Percentiles rank a stretch among this genome's conserved stretches.
These are phyloP conservation scores for Prunus yedoensis DNA, from an alignment of 331 rosid species.

Conservation along the genomic window DNA sequence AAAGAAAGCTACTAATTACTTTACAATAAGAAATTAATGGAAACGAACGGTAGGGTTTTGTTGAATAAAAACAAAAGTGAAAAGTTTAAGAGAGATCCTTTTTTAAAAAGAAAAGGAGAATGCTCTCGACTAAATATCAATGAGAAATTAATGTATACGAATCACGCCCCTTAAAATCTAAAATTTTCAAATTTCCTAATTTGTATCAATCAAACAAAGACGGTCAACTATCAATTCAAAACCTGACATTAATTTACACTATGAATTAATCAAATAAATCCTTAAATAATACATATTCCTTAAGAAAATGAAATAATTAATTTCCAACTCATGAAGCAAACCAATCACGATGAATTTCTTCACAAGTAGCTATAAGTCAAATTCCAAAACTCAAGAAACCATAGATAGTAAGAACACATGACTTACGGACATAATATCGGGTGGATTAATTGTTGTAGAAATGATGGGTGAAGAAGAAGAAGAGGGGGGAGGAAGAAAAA, in stretches of 20 bases:
- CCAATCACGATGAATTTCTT: not conserved
- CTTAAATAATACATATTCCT: not conserved
- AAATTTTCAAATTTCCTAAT: too few species aligned
- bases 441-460: not conserved
- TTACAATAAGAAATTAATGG: too few species aligned
- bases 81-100: too few species aligned
- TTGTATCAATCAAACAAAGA: too few species aligned
- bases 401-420: not conserved
- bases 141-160: not conserved
- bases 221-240: not conserved
- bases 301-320: not conserved
- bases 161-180: too few species aligned
- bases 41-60: too few species aligned
- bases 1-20: not conserved
- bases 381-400: not conserved
- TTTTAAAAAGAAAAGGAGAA: too few species aligned
- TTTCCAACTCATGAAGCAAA: not conserved
- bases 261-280: not conserved
- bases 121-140: not conserved
- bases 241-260: not conserved
- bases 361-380: not conserved
- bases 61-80: too few species aligned
- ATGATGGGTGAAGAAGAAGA: not conserved
- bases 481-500: not conserved
- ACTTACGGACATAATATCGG: conserved; percentile 17